Conservation (phyloP, 768 basidiomycete genomes). For the Botryobasidium botryosum region DNA sequence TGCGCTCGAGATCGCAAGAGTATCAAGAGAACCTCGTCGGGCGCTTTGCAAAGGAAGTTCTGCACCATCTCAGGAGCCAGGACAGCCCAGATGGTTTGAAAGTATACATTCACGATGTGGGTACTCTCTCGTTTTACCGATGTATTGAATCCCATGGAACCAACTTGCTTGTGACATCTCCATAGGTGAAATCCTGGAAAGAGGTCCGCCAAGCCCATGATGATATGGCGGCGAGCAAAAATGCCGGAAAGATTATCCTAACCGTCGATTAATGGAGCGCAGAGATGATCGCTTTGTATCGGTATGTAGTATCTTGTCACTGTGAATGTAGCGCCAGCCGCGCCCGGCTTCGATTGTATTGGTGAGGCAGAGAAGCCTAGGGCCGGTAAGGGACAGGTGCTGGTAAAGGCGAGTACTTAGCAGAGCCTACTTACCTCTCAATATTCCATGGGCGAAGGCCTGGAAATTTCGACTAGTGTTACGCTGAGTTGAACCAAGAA, state of each 20-base stretch:
- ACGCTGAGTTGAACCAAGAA: too few relatives aligned
- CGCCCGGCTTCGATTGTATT: too few relatives aligned
- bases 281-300: too few relatives aligned
- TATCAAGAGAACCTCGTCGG: constrained; percentile 55
- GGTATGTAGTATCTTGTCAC: too few relatives aligned
- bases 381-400: constrained; percentile 40
- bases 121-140: constrained; percentile 12
- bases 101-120: constrained; percentile 63
- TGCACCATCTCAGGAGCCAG: constrained; percentile 40
- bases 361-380: constrained; percentile 51
- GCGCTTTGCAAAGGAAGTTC: constrained; percentile 40
- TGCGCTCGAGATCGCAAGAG: constrained; percentile 51
- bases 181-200: constrained; percentile 61
- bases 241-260: constrained; percentile 29
- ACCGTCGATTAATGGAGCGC: too few relatives aligned
- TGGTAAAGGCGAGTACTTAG: constrained; percentile 48
- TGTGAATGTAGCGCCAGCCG: too few relatives aligned
- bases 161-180: not conserved
- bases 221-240: constrained; percentile 69
- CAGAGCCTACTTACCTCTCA: too few relatives aligned
- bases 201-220: constrained; percentile 64
- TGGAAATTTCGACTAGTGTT: too few relatives aligned
- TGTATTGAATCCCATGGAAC: constrained; percentile 8
- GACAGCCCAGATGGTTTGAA: constrained; percentile 43
- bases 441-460: too few relatives aligned